Percentiles rank a stretch among this genome's conserved stretches.
Conservation (phyloP, 2,329 filamentous ascomycete genomes). For the Biscogniauxia mediterranea region DNA sequence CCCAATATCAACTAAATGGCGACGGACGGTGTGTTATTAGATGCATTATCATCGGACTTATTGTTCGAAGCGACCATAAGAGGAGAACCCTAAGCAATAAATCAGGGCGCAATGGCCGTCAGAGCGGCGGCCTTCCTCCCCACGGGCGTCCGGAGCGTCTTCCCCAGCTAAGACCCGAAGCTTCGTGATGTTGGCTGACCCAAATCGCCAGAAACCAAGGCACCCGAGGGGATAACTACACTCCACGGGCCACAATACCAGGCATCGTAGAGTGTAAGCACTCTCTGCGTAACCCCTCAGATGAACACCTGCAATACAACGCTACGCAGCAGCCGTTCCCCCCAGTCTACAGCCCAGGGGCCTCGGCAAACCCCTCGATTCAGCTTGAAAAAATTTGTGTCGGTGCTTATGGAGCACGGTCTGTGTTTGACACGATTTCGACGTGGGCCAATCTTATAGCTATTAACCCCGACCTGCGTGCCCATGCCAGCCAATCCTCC, state of each 20-base stretch:
- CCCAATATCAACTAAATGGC: background rate
- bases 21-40: background rate
- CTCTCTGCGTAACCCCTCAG: background rate
- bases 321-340: background rate
- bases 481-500: too few species aligned
- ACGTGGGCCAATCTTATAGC: background rate
- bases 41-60: too few species aligned
- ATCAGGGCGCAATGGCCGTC: background rate
- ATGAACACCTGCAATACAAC: background rate
- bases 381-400: background rate
- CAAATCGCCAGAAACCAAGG: background rate
- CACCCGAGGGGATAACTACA: background rate
- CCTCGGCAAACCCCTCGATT: background rate
- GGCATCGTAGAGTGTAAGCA: background rate
- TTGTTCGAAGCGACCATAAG: background rate
- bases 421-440: background rate
- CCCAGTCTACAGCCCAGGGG: background rate
- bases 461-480: background rate
- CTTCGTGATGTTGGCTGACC: background rate
- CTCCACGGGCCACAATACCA: background rate
- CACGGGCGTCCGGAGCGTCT: background rate
- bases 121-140: background rate
- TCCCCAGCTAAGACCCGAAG: background rate
- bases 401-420: background rate
- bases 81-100: background rate